Evolutionary conservation across 2,329 filamentous ascomycete species (phyloP).

Genomic region (Aspergillus sp.): DNA sequence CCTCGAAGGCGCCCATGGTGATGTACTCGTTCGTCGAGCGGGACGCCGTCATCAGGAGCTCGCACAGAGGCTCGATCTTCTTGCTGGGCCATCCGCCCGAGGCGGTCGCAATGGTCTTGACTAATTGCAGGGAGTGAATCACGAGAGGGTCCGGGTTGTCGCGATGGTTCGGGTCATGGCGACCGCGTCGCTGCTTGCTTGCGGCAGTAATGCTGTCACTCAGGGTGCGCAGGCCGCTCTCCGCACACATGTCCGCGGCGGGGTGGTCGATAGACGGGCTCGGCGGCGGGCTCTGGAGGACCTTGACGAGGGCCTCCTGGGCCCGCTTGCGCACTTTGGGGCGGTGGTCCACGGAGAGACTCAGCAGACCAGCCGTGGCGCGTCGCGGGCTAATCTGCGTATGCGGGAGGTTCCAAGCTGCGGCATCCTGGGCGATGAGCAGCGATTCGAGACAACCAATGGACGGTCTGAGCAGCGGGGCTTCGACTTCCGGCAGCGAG

Average conservation of each 20-base stretch:
- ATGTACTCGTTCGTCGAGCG: conserved; percentile 91
- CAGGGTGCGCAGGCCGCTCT: conserved; percentile 79
- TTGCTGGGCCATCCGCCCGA: conserved; percentile 94
- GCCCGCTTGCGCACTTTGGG: conserved; percentile 94
- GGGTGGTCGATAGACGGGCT: conserved; percentile 93
- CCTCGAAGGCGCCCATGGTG: conserved; percentile 93
- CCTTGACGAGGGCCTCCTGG: conserved; percentile 79
- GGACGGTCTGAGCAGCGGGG: conserved; percentile 78
- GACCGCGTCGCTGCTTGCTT: conserved; percentile 64
- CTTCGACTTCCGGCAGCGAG: conserved; percentile 75
- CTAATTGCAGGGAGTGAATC: conserved; percentile 87
- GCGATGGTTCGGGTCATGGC: conserved; percentile 38
- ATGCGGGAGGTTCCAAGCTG: conserved; percentile 82
- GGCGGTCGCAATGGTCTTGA: conserved; percentile 82
- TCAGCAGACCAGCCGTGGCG: conserved; percentile 81
- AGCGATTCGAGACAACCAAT: conserved; percentile 94
- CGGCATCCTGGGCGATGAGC: conserved; percentile 79
- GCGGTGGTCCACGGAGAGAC: conserved; percentile 77
- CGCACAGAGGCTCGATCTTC: conserved; percentile 90
- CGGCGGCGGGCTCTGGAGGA: conserved; percentile 81
- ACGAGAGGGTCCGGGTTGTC: conserved; percentile 72
- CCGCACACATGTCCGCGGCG: conserved; percentile 92
- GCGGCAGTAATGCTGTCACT: conserved; percentile 66
- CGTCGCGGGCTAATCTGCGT: conserved; percentile 81
- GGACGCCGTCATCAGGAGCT: conserved; percentile 83